Conservation (phyloP, 805 yeast species). For the Saccharomycopsis fermentans region DNA sequence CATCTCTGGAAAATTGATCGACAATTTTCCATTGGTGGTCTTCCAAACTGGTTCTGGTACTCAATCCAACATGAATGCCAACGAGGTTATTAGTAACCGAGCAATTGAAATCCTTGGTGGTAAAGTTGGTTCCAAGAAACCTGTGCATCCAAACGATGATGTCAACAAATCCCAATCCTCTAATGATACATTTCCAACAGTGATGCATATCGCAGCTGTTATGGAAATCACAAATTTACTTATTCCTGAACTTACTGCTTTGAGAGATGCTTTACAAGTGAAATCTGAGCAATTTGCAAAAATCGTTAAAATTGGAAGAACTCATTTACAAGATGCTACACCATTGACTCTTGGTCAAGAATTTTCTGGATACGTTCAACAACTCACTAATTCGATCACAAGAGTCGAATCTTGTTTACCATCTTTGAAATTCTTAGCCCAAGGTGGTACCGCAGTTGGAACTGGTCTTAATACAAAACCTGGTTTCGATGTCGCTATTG, state of each 20-base stretch:
- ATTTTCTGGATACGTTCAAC: conserved; percentile 93
- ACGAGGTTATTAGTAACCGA: conserved; percentile 95
- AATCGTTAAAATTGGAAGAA: conserved; percentile 96
- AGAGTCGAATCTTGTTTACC: conserved; percentile 73
- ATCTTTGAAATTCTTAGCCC: conserved; percentile 75
- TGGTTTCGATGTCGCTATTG: conserved; percentile 82
- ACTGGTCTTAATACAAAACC: conserved; percentile 91
- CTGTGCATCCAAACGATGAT: conserved; percentile 97
- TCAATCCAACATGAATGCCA: conserved; percentile 97
- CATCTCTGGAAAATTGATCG: conserved; percentile 77
- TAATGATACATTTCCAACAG: conserved; percentile 98
- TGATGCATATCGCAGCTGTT: conserved; percentile 98
- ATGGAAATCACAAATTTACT: conserved; percentile 67
- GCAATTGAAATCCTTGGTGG: conserved; percentile 96
- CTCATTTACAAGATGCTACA: conserved; percentile 97
- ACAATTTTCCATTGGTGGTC: conserved; percentile 94
- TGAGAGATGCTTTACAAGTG: conserved; percentile 63
- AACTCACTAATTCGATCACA: conserved; percentile 78
- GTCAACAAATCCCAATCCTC: conserved; percentile 98
- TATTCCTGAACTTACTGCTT: conserved; percentile 69
- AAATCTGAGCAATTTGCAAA: conserved; percentile 76
- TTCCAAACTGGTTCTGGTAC: conserved; percentile 99
- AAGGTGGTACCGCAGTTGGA: conserved; percentile 99
- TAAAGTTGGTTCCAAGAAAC: conserved; percentile 77
- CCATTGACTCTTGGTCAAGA: conserved; percentile 97